A percentile compares a stretch with the other conserved stretches of the same genome.
phyloP scores from a whole-genome alignment of 192 early-diverging fungal genomes.

The Jimgerdemannia flammicorona region DNA sequence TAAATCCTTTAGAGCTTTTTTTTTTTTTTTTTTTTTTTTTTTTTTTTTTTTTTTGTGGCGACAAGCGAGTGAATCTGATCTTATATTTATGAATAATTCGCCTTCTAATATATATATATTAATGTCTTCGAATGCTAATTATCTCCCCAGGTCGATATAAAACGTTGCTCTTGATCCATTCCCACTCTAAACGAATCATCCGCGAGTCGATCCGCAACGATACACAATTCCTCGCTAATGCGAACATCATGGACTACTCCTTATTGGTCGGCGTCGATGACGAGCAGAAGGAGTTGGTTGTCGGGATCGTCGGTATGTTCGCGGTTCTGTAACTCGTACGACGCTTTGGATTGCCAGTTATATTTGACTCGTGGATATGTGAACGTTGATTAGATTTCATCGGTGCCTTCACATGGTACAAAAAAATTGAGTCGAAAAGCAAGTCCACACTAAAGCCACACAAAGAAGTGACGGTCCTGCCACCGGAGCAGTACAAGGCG shows the following conservation, averaged over 20 bases:
- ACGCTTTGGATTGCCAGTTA: no score
- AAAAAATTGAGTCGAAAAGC: slow-evolving; percentile 80
- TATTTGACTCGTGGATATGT: no score
- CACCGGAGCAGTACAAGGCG: slow-evolving; percentile 89
- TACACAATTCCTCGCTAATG: slow-evolving; percentile 83
- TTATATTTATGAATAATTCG: no score
- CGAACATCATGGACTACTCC: slow-evolving; percentile 98
- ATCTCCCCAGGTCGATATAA: slow-evolving; percentile 38
- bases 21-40: background rate
- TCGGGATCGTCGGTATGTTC: slow-evolving; percentile 77
- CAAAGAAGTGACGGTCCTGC: slow-evolving; percentile 89
- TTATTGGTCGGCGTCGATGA: slow-evolving; percentile 92
- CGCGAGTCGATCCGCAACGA: slow-evolving; percentile 84
- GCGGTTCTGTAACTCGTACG: no score
- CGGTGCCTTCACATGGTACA: slow-evolving; percentile 96
- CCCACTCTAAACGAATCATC: slow-evolving; percentile 82
- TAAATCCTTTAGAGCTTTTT: slow-evolving; percentile 8
- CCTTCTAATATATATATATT: no score
- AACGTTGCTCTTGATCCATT: slow-evolving; percentile 67
- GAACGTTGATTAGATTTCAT: slow-evolving; percentile 98
- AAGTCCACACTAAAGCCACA: slow-evolving; percentile 67
- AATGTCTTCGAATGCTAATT: no score
- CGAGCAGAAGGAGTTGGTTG: slow-evolving; percentile 77
- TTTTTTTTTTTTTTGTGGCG: background rate
- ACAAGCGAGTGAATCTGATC: no score